These are phyloP conservation scores for Naegleria gruberi DNA, from an alignment of 208 protist species.

Conservation along the genomic window DNA sequence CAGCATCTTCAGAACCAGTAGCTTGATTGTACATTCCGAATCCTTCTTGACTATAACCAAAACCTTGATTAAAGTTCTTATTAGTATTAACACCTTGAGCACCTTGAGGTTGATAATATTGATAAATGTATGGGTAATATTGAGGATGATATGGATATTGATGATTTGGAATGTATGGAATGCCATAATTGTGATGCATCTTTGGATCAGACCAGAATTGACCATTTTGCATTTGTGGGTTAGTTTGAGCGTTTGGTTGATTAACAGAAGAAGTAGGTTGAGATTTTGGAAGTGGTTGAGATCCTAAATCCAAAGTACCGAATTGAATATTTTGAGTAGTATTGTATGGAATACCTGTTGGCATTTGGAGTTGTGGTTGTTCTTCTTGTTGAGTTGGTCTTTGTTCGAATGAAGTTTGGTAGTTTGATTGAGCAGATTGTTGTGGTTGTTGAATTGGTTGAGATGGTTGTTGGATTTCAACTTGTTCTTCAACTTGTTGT, in stretches of 20 bases:
- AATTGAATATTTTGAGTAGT: not conserved
- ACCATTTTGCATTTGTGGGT: not conserved
- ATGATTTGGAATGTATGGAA: not conserved
- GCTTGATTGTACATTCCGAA: not conserved
- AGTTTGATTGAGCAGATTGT: not conserved
- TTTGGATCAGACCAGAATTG: not conserved
- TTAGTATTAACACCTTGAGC: not conserved
- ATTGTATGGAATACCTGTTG: not conserved
- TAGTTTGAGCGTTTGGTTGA: not conserved
- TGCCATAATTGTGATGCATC: not conserved
- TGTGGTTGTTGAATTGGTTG: not conserved
- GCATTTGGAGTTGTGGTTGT: not conserved
- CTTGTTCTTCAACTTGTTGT: not conserved
- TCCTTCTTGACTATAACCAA: not conserved
- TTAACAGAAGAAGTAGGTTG: not conserved
- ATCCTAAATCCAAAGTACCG: not conserved
- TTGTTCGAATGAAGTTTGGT: not conserved
- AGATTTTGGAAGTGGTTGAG: not conserved
- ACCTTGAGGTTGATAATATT: not conserved
- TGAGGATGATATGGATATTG: not conserved
- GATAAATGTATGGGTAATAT: not conserved
- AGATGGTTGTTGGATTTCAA: not conserved
- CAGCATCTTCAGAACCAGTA: not conserved
- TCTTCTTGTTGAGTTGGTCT: not conserved
- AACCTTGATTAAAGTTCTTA: conserved; percentile 7